Evolutionary conservation across 345 rosid species (phyloP).

Genomic region (Triadica sebifera): DNA sequence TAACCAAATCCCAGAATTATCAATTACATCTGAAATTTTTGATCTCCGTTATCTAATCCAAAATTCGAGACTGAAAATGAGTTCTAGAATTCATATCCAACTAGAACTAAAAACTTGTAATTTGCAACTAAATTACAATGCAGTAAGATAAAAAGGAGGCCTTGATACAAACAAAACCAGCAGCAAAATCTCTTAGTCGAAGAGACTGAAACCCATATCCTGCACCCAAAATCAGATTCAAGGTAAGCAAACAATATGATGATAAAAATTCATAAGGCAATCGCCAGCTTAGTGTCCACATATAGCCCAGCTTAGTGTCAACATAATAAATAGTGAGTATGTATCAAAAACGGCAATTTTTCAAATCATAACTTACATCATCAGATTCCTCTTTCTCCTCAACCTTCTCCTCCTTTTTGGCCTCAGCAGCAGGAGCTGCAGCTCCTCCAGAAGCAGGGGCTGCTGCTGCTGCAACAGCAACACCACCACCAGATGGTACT

Average conservation of each 20-base stretch:
- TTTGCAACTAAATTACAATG: conserved; percentile 13
- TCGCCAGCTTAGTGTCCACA: neutral
- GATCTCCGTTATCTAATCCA: conserved; percentile 23
- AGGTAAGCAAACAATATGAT: neutral
- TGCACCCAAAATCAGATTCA: conserved; percentile 27
- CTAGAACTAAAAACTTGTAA: conserved; percentile 28
- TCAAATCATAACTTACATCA: conserved; percentile 41
- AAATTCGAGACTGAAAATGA: conserved; percentile 15
- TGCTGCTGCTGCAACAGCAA: conserved; percentile 42
- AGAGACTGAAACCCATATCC: conserved; percentile 88
- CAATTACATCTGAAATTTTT: conserved; percentile 7
- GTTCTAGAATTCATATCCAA: conserved; percentile 18
- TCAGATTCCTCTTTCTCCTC: conserved; percentile 83
- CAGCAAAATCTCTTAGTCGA: conserved; percentile 42
- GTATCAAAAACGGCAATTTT: neutral
- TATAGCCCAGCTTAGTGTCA: too few relatives aligned
- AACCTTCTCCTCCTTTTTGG: conserved; percentile 69
- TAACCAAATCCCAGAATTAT: neutral
- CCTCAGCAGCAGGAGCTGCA: conserved; percentile 52
- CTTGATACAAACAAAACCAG: conserved; percentile 3
- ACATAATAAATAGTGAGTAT: too few relatives aligned
- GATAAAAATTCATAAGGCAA: neutral
- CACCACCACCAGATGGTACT: conserved; percentile 71
- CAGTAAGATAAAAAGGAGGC: conserved; percentile 1
- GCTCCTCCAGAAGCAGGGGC: conserved; percentile 41